Evolutionary conservation across 2,329 filamentous ascomycete species (phyloP).

Genomic region (Nemania sp.): DNA sequence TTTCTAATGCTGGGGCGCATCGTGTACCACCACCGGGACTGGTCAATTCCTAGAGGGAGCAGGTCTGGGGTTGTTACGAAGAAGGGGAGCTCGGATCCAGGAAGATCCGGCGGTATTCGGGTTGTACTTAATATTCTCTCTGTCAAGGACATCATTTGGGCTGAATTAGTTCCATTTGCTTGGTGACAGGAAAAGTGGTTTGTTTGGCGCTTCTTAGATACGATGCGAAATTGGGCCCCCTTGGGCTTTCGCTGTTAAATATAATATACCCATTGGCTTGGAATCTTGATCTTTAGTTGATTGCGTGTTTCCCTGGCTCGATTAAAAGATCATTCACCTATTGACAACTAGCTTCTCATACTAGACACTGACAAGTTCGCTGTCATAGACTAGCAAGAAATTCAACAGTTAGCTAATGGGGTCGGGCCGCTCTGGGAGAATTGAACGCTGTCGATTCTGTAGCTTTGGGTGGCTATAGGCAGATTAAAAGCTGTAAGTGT

Average conservation of each 20-base stretch:
- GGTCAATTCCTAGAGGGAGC: neutral
- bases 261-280: constrained; percentile 48
- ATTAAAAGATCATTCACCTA: too few relatives aligned
- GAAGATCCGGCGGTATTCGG: constrained; percentile 16
- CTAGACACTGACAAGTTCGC: too few relatives aligned
- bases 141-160: constrained; percentile 12
- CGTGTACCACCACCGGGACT: neutral
- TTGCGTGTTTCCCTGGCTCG: neutral
- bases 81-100: constrained; percentile 24
- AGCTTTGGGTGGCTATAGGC: too few relatives aligned
- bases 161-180: constrained; percentile 4
- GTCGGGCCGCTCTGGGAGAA: too few relatives aligned
- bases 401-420: too few relatives aligned
- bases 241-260: constrained; percentile 36
- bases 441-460: neutral
- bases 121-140: constrained; percentile 14
- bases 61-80: neutral
- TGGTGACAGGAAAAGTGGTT: constrained; percentile 37
- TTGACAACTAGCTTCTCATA: too few relatives aligned
- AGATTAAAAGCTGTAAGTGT: neutral
- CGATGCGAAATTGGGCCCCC: constrained; percentile 37
- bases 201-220: constrained; percentile 28
- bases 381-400: too few relatives aligned
- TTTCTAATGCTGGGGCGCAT: constrained; percentile 5
- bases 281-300: neutral